A percentile compares a stretch with the other conserved stretches of the same genome.
phyloP scores from a whole-genome alignment of 2,329 filamentous ascomycete genomes.

The Hymenoscyphus infarciens region DNA sequence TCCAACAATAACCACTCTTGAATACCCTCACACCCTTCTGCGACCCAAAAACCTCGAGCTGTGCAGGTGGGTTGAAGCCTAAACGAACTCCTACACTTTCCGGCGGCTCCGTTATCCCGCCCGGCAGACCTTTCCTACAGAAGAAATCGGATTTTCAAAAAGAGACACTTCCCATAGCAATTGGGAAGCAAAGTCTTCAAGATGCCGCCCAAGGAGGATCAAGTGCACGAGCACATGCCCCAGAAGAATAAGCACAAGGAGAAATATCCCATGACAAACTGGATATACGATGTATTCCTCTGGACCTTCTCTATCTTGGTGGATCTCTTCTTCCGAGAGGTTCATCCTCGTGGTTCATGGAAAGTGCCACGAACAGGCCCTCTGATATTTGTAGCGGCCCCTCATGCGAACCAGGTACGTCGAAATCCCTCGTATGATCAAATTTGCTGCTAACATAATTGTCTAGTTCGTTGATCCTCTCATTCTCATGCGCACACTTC shows the following conservation, averaged over 20 bases:
- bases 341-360: constrained; percentile 92
- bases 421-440: neutral
- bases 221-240: constrained; percentile 13
- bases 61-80: constrained; percentile 8
- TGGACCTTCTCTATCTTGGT: constrained; percentile 78
- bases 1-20: neutral
- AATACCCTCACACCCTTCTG: neutral
- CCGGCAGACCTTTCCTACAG: neutral
- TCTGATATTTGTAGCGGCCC: constrained; percentile 91
- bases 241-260: constrained; percentile 43
- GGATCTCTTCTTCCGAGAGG: constrained; percentile 97
- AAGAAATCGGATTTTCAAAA: neutral
- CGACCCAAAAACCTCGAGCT: neutral
- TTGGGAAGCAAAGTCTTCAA: neutral
- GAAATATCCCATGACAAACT: constrained; percentile 66
- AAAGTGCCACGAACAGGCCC: constrained; percentile 86
- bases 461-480: constrained; percentile 88
- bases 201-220: constrained; percentile 6
- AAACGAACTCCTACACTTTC: constrained; percentile 7
- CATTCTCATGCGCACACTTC: constrained; percentile 85
- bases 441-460: constrained; percentile 8
- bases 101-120: constrained; percentile 1
- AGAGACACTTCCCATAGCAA: neutral
- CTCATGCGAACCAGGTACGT: constrained; percentile 86
- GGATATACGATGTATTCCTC: constrained; percentile 74